phyloP scores from a whole-genome alignment of 2,329 filamentous ascomycete species.

The Phaeosphaeriaceae sp. region DNA sequence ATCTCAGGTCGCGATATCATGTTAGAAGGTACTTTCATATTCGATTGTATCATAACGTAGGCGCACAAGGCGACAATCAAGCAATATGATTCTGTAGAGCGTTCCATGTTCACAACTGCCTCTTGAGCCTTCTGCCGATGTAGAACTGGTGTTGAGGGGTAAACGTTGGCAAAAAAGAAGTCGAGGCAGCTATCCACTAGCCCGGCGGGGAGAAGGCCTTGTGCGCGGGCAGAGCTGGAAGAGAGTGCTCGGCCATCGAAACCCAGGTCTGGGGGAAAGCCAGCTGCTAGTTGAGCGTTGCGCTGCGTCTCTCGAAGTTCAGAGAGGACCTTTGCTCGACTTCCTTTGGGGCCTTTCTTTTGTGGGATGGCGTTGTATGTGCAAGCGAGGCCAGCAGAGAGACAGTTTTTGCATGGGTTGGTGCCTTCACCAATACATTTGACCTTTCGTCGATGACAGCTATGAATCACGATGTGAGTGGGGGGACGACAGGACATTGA shows the following conservation, averaged over 20 bases:
- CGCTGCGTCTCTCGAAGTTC: constrained; percentile 62
- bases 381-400: constrained; percentile 64
- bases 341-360: constrained; percentile 69
- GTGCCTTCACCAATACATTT: constrained; percentile 59
- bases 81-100: constrained; percentile 63
- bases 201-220: constrained; percentile 57
- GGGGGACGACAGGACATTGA: constrained; percentile 15
- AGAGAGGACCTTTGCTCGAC: constrained; percentile 67
- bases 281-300: constrained; percentile 53
- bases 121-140: constrained; percentile 61
- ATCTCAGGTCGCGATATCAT: constrained; percentile 55
- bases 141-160: constrained; percentile 68
- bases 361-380: constrained; percentile 69
- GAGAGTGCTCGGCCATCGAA: constrained; percentile 51
- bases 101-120: constrained; percentile 59
- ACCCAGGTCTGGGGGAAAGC: constrained; percentile 44
- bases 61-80: constrained; percentile 60
- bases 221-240: constrained; percentile 54
- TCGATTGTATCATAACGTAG: constrained; percentile 58
- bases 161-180: constrained; percentile 67
- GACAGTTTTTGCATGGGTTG: constrained; percentile 66
- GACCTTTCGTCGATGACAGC: constrained; percentile 58
- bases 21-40: constrained; percentile 52
- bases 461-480: constrained; percentile 17
- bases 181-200: constrained; percentile 63